Evolutionary conservation across 1,284 basidiomycete genomes (phyloP).

Genomic region (Puccinia sorghi): DNA sequence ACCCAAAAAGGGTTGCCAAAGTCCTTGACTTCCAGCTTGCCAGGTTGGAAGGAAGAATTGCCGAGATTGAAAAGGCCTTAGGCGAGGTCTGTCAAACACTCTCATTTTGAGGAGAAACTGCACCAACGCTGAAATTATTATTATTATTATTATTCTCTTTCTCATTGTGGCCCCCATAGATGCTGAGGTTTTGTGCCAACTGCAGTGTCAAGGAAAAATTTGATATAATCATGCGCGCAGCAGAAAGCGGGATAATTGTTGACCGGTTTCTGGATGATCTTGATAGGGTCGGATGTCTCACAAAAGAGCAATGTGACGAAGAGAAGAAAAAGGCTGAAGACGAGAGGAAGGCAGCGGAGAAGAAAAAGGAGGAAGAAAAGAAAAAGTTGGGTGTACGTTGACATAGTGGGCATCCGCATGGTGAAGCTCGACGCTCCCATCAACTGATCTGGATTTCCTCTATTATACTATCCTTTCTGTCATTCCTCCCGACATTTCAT

Average conservation of each 20-base stretch:
- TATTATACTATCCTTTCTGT: neutral
- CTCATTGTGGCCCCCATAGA: too few relatives aligned
- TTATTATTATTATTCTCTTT: too few relatives aligned
- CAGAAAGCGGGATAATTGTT: constrained; percentile 2
- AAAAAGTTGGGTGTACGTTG: too few relatives aligned
- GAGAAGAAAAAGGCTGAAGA: constrained; percentile 6
- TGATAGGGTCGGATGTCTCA: constrained; percentile 20
- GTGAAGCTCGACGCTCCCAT: neutral
- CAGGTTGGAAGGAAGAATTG: constrained; percentile 7
- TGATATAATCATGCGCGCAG: constrained; percentile 20
- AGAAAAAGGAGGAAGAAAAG: neutral
- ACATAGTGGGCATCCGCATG: too few relatives aligned
- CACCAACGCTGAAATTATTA: neutral
- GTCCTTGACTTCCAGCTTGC: constrained; percentile 18
- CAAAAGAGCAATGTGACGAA: constrained; percentile 20
- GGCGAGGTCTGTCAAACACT: neutral
- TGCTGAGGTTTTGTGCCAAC: constrained; percentile 7
- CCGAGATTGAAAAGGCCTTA: constrained; percentile 7
- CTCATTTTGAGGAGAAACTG: neutral
- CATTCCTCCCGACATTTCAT: neutral
- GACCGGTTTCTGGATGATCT: constrained; percentile 24
- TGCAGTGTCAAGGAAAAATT: constrained; percentile 17
- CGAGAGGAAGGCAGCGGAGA: neutral
- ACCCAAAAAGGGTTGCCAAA: neutral
- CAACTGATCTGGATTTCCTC: neutral